Conservation (phyloP, 2,329 filamentous ascomycete species). For the Aureobasidium mangrovei region DNA sequence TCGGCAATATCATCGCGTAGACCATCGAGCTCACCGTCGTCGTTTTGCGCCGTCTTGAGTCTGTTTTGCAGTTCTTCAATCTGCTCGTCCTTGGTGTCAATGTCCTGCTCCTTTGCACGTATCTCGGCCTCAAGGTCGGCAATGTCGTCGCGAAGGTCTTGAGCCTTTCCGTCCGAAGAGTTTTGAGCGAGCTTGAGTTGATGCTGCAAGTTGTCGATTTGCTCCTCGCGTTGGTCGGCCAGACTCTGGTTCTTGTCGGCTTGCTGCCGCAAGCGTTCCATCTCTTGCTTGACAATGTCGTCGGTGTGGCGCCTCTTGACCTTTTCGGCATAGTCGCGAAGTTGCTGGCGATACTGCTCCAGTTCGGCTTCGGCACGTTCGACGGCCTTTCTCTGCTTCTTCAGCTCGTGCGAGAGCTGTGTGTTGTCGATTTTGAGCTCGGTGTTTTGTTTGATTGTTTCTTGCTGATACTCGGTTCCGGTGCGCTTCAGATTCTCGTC, state of each 20-base stretch:
- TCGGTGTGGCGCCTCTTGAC: conserved; percentile 64
- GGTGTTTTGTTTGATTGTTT: conserved; percentile 86
- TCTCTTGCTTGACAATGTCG: conserved; percentile 57
- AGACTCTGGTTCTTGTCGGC: conserved; percentile 35
- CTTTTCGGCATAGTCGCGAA: conserved; percentile 74
- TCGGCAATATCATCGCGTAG: conserved; percentile 48
- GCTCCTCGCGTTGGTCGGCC: conserved; percentile 33
- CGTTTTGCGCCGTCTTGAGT: conserved; percentile 23
- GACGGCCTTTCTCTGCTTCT: conserved; percentile 77
- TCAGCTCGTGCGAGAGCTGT: conserved; percentile 79
- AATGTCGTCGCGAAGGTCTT: conserved; percentile 40
- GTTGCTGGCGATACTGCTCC: conserved; percentile 71
- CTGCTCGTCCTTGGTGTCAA: conserved; percentile 39
- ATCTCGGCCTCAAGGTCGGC: conserved; percentile 44
- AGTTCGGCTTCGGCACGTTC: conserved; percentile 76
- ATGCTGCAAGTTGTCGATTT: conserved; percentile 34
- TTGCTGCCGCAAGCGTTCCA: conserved; percentile 39
- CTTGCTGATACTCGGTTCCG: conserved; percentile 82
- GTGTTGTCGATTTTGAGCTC: conserved; percentile 90
- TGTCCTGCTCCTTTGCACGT: conserved; percentile 35
- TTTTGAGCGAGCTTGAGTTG: conserved; percentile 30
- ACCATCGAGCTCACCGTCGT: conserved; percentile 46
- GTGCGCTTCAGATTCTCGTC: conserved; percentile 82
- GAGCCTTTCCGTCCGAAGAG: conserved; percentile 21
- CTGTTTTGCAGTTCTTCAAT: conserved; percentile 39